Base-by-base conservation (phyloP, 2,329 filamentous ascomycete species). In the Neonectria neomacrospora region DNA sequence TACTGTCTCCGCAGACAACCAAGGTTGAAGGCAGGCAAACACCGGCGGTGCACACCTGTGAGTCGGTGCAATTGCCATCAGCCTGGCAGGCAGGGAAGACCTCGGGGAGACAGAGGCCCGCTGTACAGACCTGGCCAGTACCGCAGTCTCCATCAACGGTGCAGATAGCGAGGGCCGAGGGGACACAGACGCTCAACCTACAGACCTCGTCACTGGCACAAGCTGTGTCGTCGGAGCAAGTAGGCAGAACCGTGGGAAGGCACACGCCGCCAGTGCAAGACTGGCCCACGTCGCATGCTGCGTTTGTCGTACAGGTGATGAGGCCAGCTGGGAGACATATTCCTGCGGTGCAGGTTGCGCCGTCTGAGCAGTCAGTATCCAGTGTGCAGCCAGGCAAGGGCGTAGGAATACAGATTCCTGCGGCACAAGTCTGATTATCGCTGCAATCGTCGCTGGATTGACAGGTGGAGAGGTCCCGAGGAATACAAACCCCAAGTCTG, bases 41-140 rank as follows among this genome's bases (percentile, higher is more conserved):
- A 1, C 37, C 54, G 2, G 48, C 23, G 10, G 34, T 57, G 23
- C 59, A 62, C 1, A 23, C 26, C 16, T 53, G 34, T 2, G 26
- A 44, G 10, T n/a, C 9, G 9, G 22, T 14, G 18, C 59, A 62
- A 11, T 23, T 30, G 2, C 30, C 32, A 12, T 54, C 59, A 2
- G 41, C 23, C 5, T 42, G n/a, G 12, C 59, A 62, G 14, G 14
- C 22, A 8, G 59, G 59, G 59, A 62, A 62, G 5, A 57, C 32
- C n/a, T 62, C 48, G 2, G 59, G 54, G 2, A 62, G 59, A 28
- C 59, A 62, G 8, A 62, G 7, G 5, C 59, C 59, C 2, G 52
- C 22, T 4, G 59, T 62, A 18, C 59, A 62, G 5, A 47, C 48
- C 14, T 57, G 30, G 2, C 59, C 54, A 10, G n/a, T 34, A 10